phyloP scores from a whole-genome alignment of 2,329 filamentous ascomycete species.

The Scortechinia acanthostroma region DNA sequence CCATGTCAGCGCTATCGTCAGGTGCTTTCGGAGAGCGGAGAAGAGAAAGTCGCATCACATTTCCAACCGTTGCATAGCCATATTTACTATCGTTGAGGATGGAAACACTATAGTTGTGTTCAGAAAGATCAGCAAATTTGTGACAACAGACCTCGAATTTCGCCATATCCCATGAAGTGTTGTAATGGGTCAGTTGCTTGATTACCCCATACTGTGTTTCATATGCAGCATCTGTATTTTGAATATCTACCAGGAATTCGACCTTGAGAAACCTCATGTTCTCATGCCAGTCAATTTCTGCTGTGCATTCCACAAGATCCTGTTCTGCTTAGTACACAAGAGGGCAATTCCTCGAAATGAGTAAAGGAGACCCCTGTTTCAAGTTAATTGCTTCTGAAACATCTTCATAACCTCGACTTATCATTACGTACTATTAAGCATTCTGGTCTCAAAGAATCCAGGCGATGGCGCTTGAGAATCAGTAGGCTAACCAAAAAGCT shows the following conservation, averaged over 20 bases:
- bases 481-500: no score
- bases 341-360: no score
- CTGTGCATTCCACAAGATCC: conserved; percentile 50
- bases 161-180: conserved; percentile 71
- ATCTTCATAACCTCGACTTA: no score
- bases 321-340: no score
- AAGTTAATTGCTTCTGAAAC: no score
- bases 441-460: no score
- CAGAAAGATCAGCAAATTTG: conserved; percentile 67
- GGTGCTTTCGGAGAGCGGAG: conserved; percentile 62
- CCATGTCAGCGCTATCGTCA: conserved; percentile 66
- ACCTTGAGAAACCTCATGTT: conserved; percentile 68
- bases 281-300: conserved; percentile 63
- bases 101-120: conserved; percentile 62
- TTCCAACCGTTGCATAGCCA: conserved; percentile 61
- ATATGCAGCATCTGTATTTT: conserved; percentile 59
- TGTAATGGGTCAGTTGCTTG: conserved; percentile 62
- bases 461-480: no score
- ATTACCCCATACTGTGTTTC: conserved; percentile 64
- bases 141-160: conserved; percentile 75
- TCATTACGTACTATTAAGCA: no score
- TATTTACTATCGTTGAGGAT: conserved; percentile 67
- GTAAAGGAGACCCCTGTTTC: no score
- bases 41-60: conserved; percentile 60
- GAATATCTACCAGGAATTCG: conserved; percentile 60